These are phyloP conservation scores for Albizia julibrissin DNA, from an alignment of 306 rosid genomes.

Conservation along the genomic window DNA sequence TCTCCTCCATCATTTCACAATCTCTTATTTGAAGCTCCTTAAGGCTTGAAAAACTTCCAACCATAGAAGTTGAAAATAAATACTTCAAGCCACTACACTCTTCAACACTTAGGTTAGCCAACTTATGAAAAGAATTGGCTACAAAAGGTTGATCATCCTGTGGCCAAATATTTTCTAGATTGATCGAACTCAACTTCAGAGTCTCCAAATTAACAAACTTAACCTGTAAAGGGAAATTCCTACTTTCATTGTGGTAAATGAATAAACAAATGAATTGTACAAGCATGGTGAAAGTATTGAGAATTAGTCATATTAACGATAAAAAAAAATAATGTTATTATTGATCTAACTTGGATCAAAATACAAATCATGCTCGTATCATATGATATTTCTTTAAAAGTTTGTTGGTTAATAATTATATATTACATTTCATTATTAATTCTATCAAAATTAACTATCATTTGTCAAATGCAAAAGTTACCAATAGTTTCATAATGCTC, in stretches of 20 bases:
- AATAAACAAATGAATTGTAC: not conserved
- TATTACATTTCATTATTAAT: not conserved
- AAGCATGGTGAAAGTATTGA: not conserved
- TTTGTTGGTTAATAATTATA: not conserved
- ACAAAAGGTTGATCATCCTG: not conserved
- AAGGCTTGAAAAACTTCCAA: not conserved
- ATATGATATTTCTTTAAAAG: not conserved
- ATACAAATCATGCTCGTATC: not conserved
- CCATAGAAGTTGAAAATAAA: not conserved
- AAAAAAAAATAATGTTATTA: not conserved
- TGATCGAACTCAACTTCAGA: not conserved
- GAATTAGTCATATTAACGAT: not conserved
- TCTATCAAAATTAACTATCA: not conserved
- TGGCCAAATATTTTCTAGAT: not conserved
- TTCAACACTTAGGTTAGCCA: not conserved
- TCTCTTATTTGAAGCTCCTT: not conserved
- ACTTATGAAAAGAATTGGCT: not conserved
- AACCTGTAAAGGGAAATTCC: not conserved
- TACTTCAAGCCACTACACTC: not conserved
- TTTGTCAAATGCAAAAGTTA: too few relatives aligned
- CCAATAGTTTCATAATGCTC: not conserved
- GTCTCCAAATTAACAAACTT: conserved; percentile 14
- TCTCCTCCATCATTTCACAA: not conserved
- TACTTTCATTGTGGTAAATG: not conserved
- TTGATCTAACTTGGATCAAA: not conserved